Evolutionary conservation across 768 basidiomycete species (phyloP).

Genomic region (Antrodiella citrinella): DNA sequence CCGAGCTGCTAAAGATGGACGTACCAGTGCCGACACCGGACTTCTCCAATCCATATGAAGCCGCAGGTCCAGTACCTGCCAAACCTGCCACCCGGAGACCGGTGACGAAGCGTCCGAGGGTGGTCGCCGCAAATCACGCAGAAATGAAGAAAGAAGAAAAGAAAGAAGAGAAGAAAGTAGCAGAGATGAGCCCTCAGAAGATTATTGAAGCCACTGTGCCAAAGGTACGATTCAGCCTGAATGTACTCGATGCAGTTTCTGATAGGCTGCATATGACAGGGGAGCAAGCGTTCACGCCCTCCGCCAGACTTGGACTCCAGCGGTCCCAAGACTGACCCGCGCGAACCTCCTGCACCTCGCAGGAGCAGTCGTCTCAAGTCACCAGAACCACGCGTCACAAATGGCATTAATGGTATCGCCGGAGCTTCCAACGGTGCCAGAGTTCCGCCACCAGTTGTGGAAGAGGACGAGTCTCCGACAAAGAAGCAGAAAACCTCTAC

Average conservation of each 20-base stretch:
- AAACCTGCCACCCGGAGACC: constrained; percentile 35
- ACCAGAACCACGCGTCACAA: constrained; percentile 7
- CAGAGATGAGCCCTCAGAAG: constrained; percentile 44
- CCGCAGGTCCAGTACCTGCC: constrained; percentile 52
- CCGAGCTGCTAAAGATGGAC: constrained; percentile 62
- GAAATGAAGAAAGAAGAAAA: constrained; percentile 23
- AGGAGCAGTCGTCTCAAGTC: constrained; percentile 18
- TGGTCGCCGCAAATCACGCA: constrained; percentile 30
- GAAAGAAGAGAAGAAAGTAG: constrained; percentile 18
- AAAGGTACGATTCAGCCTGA: constrained; percentile 55
- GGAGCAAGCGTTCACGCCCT: constrained; percentile 71
- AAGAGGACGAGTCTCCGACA: constrained; percentile 29
- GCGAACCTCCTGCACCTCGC: constrained; percentile 6
- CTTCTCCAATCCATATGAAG: constrained; percentile 73
- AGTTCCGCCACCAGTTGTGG: constrained; percentile 34
- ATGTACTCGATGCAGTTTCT: neutral
- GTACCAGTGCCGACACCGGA: constrained; percentile 56
- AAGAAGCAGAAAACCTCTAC: constrained; percentile 35
- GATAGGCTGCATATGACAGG: constrained; percentile 41
- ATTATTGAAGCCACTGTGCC: constrained; percentile 76
- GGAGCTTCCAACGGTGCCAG: too few species aligned
- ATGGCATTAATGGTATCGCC: constrained; percentile 15
- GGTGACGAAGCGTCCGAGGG: constrained; percentile 33
- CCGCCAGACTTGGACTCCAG: constrained; percentile 37
- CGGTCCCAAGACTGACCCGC: neutral